Conservation (phyloP, 1,284 basidiomycete species). For the Trametes sp. region DNA sequence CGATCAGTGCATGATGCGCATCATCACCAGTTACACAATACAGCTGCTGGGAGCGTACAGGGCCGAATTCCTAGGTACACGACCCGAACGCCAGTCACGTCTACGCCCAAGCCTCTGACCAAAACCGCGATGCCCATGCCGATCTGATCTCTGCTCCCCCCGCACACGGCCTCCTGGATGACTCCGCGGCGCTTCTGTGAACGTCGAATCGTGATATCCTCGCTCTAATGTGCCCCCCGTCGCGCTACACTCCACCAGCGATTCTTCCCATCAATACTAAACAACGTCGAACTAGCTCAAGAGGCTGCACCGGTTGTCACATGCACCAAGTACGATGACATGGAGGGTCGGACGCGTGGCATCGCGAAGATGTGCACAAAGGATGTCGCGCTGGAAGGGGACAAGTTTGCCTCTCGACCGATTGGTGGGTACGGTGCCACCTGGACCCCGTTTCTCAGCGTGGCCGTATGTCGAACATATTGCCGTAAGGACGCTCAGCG, state of each 20-base stretch:
- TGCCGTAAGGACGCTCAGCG: conserved; percentile 25
- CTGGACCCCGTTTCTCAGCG: conserved; percentile 25
- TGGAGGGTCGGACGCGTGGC: conserved; percentile 28
- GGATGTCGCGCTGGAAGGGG: conserved; percentile 17
- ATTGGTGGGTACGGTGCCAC: conserved; percentile 17
- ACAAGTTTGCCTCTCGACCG: conserved; percentile 13
- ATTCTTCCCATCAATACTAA: conserved; percentile 18
- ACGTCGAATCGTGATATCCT: conserved; percentile 19
- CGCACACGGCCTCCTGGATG: conserved; percentile 9
- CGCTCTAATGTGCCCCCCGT: conserved; percentile 12
- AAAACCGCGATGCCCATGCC: conserved; percentile 14
- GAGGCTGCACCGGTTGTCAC: conserved; percentile 23
- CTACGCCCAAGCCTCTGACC: conserved; percentile 5
- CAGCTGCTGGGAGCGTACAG: conserved; percentile 23
- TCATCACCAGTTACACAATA: conserved; percentile 26
- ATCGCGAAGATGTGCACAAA: conserved; percentile 17
- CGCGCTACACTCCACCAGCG: conserved; percentile 9
- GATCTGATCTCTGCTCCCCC: conserved; percentile 22
- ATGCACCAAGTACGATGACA: conserved; percentile 24
- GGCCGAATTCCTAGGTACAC: conserved; percentile 21
- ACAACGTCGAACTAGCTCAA: conserved; percentile 24
- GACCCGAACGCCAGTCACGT: conserved; percentile 16
- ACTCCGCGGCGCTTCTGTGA: conserved; percentile 26
- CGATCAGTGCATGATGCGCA: conserved; percentile 28
- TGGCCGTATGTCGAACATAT: conserved; percentile 20